Percentiles rank a stretch among this genome's conserved stretches.
Evolutionary conservation across 2,329 filamentous ascomycete genomes (phyloP).

Genomic region (Diaporthe vexans): DNA sequence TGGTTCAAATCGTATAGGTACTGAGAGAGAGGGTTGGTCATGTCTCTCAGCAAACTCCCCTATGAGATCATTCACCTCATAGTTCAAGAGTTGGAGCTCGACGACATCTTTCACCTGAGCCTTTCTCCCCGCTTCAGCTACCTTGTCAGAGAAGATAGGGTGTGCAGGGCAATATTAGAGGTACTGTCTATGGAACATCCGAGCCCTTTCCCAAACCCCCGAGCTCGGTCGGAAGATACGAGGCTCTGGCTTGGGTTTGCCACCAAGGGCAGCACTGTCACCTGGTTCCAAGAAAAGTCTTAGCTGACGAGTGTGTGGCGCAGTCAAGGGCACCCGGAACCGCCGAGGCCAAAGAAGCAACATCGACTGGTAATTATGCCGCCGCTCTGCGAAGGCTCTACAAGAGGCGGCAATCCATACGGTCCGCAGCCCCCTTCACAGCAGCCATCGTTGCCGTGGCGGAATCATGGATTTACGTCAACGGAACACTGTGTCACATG

Average conservation of each 20-base stretch:
- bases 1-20: background rate
- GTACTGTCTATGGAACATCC: slow-evolving; percentile 56
- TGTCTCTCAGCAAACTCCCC: slow-evolving; percentile 61
- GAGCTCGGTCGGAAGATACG: background rate
- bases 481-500: slow-evolving; percentile 76
- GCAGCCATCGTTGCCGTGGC: slow-evolving; percentile 71
- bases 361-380: slow-evolving; percentile 56
- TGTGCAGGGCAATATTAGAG: slow-evolving; percentile 70
- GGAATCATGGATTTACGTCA: slow-evolving; percentile 72
- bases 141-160: slow-evolving; percentile 65
- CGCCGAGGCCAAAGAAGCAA: slow-evolving; percentile 51
- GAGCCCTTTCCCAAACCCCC: background rate
- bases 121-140: slow-evolving; percentile 65
- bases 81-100: slow-evolving; percentile 65
- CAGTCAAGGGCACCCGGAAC: slow-evolving; percentile 52
- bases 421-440: slow-evolving; percentile 73
- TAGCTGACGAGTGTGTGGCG: slow-evolving; percentile 45
- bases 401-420: slow-evolving; percentile 72
- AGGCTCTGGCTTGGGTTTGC: slow-evolving; percentile 1
- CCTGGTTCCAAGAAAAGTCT: background rate
- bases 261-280: background rate
- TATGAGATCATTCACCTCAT: slow-evolving; percentile 76
- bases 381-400: slow-evolving; percentile 71
- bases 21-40: slow-evolving; percentile 40
- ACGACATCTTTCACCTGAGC: slow-evolving; percentile 71